These are phyloP conservation scores for Backusella macrospora DNA, from an alignment of 192 early-diverging fungal species.

Conservation along the genomic window DNA sequence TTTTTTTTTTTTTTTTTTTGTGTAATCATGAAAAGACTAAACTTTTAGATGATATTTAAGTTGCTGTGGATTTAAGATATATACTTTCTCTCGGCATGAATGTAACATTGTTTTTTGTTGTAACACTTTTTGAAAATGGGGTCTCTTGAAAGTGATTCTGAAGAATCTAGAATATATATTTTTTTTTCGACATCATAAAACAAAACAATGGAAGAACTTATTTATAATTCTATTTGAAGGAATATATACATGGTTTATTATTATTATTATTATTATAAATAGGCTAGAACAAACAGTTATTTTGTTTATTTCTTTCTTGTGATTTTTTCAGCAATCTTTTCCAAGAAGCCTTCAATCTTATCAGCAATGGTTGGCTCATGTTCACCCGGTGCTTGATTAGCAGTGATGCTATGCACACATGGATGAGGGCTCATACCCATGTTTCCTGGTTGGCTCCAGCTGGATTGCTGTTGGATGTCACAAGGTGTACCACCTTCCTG, in stretches of 20 bases:
- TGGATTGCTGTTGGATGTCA: background rate
- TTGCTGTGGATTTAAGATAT: too few species aligned
- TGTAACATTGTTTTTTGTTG: background rate
- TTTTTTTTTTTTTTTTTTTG: too few species aligned
- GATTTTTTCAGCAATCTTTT: background rate
- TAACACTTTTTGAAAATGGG: background rate
- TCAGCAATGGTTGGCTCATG: background rate
- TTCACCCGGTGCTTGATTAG: background rate
- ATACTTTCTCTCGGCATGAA: background rate
- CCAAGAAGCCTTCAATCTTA: conserved; percentile 5
- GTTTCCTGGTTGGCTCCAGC: background rate
- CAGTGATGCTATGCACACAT: background rate
- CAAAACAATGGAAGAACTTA: too few species aligned
- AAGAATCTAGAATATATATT: too few species aligned
- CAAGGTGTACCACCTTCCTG: background rate
- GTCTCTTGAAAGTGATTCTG: background rate
- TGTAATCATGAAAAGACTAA: too few species aligned
- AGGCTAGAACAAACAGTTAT: background rate
- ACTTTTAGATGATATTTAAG: too few species aligned
- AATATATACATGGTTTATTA: too few species aligned
- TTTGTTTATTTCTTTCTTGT: background rate
- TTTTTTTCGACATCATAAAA: too few species aligned
- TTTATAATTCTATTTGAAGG: too few species aligned
- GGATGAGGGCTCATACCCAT: background rate
- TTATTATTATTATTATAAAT: background rate